Evolutionary conservation across 352 stramenopile species (phyloP).

Genomic region (Phytophthora foliorum): DNA sequence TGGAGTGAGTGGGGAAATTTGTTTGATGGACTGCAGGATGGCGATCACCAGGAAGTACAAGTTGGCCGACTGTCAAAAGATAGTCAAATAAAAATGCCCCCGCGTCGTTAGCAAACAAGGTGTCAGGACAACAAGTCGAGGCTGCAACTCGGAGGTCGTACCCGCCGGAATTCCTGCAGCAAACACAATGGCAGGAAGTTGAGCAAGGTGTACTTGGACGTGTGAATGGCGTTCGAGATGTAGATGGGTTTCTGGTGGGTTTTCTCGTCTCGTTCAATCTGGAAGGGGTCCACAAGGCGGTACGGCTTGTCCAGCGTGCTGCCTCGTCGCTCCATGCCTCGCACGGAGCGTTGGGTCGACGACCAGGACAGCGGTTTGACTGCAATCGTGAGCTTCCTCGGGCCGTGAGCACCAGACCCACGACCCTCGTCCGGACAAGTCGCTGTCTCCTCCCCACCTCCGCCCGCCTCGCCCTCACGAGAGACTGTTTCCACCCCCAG

Average conservation of each 20-base stretch:
- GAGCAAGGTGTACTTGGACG: constrained; percentile 92
- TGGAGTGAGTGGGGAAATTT: constrained; percentile 76
- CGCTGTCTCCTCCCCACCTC: constrained; percentile 10
- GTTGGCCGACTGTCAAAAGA: constrained; percentile 86
- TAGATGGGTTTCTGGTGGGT: constrained; percentile 66
- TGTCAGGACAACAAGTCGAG: background rate
- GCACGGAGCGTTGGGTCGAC: constrained; percentile 1
- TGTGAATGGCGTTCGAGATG: constrained; percentile 86
- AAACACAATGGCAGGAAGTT: constrained; percentile 81
- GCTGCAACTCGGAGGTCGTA: constrained; percentile 21
- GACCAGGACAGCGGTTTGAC: constrained; percentile 31
- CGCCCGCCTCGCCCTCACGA: constrained; percentile 20
- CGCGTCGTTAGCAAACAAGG: constrained; percentile 1
- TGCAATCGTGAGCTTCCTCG: constrained; percentile 40
- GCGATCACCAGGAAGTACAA: constrained; percentile 96
- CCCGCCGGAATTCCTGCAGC: constrained; percentile 88
- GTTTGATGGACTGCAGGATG: constrained; percentile 92
- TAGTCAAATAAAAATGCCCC: no score
- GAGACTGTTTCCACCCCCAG: constrained; percentile 24
- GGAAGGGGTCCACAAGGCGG: constrained; percentile 74
- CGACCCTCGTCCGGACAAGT: constrained; percentile 22
- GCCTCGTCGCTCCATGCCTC: constrained; percentile 37
- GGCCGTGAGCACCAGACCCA: constrained; percentile 27
- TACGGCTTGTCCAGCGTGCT: constrained; percentile 38
- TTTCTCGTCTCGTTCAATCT: constrained; percentile 58